phyloP scores from a whole-genome alignment of 352 stramenopile genomes.

The Globisporangium cederbergense region DNA sequence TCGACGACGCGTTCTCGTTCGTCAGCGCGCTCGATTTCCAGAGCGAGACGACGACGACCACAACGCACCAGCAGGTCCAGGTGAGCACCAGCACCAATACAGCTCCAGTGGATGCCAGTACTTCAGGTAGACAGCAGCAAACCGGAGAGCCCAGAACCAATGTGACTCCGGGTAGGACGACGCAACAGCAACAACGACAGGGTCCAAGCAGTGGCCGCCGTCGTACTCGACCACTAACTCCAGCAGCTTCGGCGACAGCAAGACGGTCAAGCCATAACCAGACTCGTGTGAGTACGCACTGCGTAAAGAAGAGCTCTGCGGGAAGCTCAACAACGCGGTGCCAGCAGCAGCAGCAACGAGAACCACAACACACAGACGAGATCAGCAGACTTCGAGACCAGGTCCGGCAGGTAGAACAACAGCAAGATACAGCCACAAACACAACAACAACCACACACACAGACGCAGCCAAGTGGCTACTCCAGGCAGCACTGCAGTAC shows the following conservation, averaged over 20 bases:
- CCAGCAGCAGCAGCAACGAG: not conserved
- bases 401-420: not conserved
- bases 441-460: not conserved
- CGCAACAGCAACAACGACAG: not conserved
- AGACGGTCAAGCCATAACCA: not conserved
- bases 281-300: not conserved
- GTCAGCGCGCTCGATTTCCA: conserved; percentile 8
- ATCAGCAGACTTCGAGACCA: not conserved
- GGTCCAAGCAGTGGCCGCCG: not conserved
- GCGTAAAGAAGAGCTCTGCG: not conserved
- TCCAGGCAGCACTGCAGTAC: conserved; percentile 41
- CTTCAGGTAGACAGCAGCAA: not conserved
- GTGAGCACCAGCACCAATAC: too few species aligned
- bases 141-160: not conserved
- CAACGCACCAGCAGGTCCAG: too few species aligned
- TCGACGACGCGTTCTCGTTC: conserved; percentile 17
- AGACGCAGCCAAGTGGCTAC: conserved; percentile 34
- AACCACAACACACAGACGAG: not conserved
- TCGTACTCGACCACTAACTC: not conserved
- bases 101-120: too few species aligned
- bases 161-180: not conserved
- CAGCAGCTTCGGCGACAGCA: not conserved
- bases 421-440: not conserved
- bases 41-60: not conserved
- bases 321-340: not conserved